Conservation (phyloP, 805 yeast genomes). For the Saccharomycopsis malanga region DNA sequence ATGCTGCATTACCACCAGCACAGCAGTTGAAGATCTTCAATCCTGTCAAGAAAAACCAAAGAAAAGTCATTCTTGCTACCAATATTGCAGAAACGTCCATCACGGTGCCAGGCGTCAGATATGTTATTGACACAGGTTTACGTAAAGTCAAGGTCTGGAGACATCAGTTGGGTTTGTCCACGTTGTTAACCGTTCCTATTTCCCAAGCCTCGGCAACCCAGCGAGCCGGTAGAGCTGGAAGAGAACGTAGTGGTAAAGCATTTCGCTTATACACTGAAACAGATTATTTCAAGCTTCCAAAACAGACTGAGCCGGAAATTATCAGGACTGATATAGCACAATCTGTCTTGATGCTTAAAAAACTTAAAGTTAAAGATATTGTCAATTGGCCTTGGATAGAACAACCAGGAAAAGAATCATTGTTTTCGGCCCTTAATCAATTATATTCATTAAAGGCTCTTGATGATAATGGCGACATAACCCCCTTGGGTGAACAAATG, state of each 20-base stretch:
- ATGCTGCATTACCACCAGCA: constrained; percentile 86
- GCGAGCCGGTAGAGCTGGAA: constrained; percentile 98
- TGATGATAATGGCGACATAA: constrained; percentile 67
- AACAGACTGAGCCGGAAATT: constrained; percentile 91
- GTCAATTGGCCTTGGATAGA: constrained; percentile 90
- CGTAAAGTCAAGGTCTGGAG: constrained; percentile 94
- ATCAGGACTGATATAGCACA: constrained; percentile 77
- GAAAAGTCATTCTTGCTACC: constrained; percentile 88
- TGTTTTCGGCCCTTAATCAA: constrained; percentile 69
- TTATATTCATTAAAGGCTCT: constrained; percentile 75
- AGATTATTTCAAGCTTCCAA: constrained; percentile 54
- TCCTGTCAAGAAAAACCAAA: constrained; percentile 51
- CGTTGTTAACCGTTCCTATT: constrained; percentile 83
- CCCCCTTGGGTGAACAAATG: constrained; percentile 77
- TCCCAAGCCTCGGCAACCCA: constrained; percentile 94
- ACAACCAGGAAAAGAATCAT: constrained; percentile 74
- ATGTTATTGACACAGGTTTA: constrained; percentile 87
- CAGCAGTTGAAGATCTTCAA: constrained; percentile 79
- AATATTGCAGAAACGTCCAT: constrained; percentile 97
- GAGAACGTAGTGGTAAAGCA: constrained; percentile 90
- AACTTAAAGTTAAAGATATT: constrained; percentile 75
- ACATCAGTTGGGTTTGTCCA: constrained; percentile 86
- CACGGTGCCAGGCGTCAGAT: constrained; percentile 90
- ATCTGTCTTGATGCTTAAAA: constrained; percentile 78
- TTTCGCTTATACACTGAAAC: constrained; percentile 74